Conservation (phyloP, 257 asterid genomes). For the Petunia axillaris region DNA sequence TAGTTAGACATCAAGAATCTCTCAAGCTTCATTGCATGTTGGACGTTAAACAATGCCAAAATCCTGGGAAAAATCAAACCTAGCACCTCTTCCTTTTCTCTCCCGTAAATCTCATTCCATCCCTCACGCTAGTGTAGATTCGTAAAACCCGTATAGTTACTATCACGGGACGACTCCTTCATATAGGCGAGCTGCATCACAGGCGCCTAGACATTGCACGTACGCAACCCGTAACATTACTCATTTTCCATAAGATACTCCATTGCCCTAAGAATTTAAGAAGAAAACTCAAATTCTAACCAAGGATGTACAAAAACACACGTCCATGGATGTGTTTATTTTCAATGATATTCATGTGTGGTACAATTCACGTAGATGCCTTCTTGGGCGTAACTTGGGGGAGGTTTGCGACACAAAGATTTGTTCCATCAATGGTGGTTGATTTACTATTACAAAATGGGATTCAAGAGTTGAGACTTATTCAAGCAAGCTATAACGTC, state of each 20-base stretch:
- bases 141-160: not conserved
- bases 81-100: not conserved
- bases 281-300: not conserved
- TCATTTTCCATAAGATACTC: not conserved
- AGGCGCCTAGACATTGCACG: conserved; percentile 2
- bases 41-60: not conserved
- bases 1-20: not conserved
- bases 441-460: conserved; percentile 26
- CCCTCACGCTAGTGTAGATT: not conserved
- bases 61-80: not conserved
- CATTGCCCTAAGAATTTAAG: not conserved
- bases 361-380: not conserved
- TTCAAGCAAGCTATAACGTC: conserved; percentile 7
- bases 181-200: conserved; percentile 4
- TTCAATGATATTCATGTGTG: not conserved
- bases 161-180: not conserved
- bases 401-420: not conserved
- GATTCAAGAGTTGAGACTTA: not conserved
- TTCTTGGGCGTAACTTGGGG: conserved; percentile 23
- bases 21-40: not conserved
- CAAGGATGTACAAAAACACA: not conserved
- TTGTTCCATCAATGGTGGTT: conserved; percentile 20
- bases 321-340: conserved; percentile 4
- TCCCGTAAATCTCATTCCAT: not conserved
- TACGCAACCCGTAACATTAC: not conserved